These are phyloP conservation scores for Lolium multiflorum DNA, from an alignment of 176 grass and related monocot species.

Conservation along the genomic window DNA sequence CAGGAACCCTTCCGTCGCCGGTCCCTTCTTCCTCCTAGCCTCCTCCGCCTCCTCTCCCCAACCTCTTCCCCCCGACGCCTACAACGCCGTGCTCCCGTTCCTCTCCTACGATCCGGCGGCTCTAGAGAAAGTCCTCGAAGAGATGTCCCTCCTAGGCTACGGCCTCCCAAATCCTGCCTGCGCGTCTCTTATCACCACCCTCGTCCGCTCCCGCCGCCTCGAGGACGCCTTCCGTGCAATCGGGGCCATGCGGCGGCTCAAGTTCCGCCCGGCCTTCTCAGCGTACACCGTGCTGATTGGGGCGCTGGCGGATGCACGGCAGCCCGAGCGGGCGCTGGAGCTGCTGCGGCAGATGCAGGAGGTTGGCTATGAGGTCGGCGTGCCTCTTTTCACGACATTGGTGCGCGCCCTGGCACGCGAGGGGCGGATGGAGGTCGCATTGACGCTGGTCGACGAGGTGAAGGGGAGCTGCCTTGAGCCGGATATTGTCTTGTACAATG, in stretches of 20 bases:
- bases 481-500: slow-evolving; percentile 82
- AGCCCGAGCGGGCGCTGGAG: slow-evolving; percentile 64
- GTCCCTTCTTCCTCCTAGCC: slow-evolving; percentile 71
- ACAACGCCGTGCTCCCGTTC: slow-evolving; percentile 65
- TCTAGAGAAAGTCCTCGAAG: slow-evolving; percentile 72
- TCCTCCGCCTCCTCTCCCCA: slow-evolving; percentile 45
- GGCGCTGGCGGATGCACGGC: slow-evolving; percentile 58
- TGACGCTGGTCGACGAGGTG: slow-evolving; percentile 75
- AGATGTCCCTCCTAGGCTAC: slow-evolving; percentile 84
- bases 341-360: slow-evolving; percentile 95
- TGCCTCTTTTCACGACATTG: slow-evolving; percentile 80
- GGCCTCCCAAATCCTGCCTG: slow-evolving; percentile 61
- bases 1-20: slow-evolving; percentile 61
- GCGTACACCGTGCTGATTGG: slow-evolving; percentile 80
- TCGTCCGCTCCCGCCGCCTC: slow-evolving; percentile 59
- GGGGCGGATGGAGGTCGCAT: slow-evolving; percentile 55
- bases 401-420: slow-evolving; percentile 70
- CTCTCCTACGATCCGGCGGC: slow-evolving; percentile 52
- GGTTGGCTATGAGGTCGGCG: slow-evolving; percentile 81
- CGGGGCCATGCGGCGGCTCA: slow-evolving; percentile 66
- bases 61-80: slow-evolving; percentile 60
- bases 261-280: slow-evolving; percentile 87
- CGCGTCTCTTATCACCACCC: slow-evolving; percentile 50
- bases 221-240: slow-evolving; percentile 60
- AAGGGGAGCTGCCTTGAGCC: slow-evolving; percentile 80